Percentiles rank a stretch among this genome's conserved stretches.
phyloP scores from a whole-genome alignment of 768 basidiomycete genomes.

The Kwoniella sp. region DNA sequence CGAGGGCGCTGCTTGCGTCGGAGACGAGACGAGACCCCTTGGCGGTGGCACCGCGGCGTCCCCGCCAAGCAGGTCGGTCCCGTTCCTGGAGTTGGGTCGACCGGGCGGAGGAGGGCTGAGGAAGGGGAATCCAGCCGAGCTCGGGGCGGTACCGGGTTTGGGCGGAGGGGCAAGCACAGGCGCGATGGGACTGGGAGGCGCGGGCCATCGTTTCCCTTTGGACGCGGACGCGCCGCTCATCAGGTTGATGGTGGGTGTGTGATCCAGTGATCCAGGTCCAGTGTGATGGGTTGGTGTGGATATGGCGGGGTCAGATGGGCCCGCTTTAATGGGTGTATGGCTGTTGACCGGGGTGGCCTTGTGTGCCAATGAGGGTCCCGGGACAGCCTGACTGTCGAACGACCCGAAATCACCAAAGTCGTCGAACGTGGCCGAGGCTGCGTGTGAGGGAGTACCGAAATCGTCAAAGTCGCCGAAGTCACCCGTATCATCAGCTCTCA shows the following conservation, averaged over 20 bases:
- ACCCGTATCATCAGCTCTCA: not conserved
- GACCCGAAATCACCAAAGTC: slow-evolving; percentile 51
- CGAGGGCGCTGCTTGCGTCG: not conserved
- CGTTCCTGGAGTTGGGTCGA: slow-evolving; percentile 17
- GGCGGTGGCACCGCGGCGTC: no score
- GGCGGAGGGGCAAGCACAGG: slow-evolving; percentile 34
- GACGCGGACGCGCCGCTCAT: slow-evolving; percentile 22
- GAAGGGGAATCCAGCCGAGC: slow-evolving; percentile 22
- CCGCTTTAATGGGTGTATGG: not conserved
- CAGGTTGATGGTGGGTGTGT: slow-evolving; percentile 30
- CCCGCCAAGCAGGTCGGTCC: slow-evolving; percentile 5
- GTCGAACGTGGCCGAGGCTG: slow-evolving; percentile 31
- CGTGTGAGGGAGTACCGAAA: slow-evolving; percentile 39
- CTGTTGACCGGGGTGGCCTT: not conserved
- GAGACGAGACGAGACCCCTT: not conserved
- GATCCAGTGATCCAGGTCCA: slow-evolving; percentile 24
- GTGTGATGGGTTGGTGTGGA: slow-evolving; percentile 9
- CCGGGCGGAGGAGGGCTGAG: slow-evolving; percentile 34
- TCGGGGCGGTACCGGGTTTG: not conserved
- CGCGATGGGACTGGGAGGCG: slow-evolving; percentile 34
- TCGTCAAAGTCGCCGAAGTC: slow-evolving; percentile 48
- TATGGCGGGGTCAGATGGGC: not conserved
- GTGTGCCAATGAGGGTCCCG: not conserved
- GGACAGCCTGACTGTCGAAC: slow-evolving; percentile 14
- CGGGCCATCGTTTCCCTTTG: slow-evolving; percentile 41